Evolutionary conservation across 106 monocot species (phyloP), one percentile per base, ranked within the genome.

Genomic region (Ottelia alismoides): DNA sequence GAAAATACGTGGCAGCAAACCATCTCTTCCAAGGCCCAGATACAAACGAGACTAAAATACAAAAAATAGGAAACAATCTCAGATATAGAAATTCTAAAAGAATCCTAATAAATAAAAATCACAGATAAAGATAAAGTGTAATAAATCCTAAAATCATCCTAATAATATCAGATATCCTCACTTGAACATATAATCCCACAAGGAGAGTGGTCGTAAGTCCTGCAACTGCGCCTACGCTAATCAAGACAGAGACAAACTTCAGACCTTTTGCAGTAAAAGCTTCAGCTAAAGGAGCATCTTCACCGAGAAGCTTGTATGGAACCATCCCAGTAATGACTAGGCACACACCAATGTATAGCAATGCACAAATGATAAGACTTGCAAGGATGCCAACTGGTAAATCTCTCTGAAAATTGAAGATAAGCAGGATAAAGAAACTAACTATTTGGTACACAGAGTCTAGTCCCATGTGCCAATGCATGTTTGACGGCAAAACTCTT

Each of bases 281-380:
- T 67, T 98, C 85, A 45, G 89, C 96, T 57, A 98, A 51, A 63
- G 96, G 96, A 60, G 96, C 89, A 65, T 98, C 96, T 74, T 76
- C 84, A 69, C 76, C 85, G 64, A 98, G 89, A 49, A 67, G 53
- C 30, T 63, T 28, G 47, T 98, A 98, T 30, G 96, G 89, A 27
- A 98, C 74, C 96, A 98, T 98, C 71, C 96, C 96, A 64, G 96
- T 98, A 60, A 98, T 61, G 22, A 98, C 96, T 49, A 98, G 66
- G 74, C 89, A 89, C 49, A 98, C 96, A 61, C 64, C 69, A 62
- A 89, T 66, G 61, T 98, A 98, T 21, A 98, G 54, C 7, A 74
- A 24, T 28, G 51, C 74, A 63, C 96, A 98, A 60, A 79, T 64
- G 19, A 98, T 49, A 65, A 98, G 76, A 68, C 96, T 89, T 57